Evolutionary conservation across 1,284 basidiomycete genomes (phyloP), one percentile per base, ranked within the genome.

Genomic region (Cutaneotrichosporon dermatis): DNA sequence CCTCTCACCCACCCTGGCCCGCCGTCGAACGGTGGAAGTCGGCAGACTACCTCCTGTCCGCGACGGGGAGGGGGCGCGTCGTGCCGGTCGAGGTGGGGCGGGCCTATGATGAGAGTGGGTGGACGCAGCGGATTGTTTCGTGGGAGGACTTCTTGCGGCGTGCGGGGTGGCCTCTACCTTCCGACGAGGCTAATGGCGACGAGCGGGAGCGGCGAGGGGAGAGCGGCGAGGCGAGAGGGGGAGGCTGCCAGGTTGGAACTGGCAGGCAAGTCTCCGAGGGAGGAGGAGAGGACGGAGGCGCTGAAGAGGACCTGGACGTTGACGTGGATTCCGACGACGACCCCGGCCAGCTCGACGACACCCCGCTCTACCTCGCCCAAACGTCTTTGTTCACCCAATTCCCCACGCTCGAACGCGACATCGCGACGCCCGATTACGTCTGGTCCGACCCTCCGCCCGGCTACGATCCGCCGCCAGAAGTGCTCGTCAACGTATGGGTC

Each of bases 21-120:
- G 69, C 73, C 1, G 37, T 75, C 12, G 54, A 82, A 50, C 81
- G 82, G 7, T 95, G 92, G 93, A 62, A 73, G n/a, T 85, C 83
- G 35, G 75, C 81, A 8, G 72, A 79, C 0, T 95, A 96, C 72
- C 82, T 97, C 1, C 81, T 82, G 25, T 76, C 79, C 5, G 76
- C 83, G 2, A 85, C 85, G 2, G 93, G 93, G 8, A 84, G 83
- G 37, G 92, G 88, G 4, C 83, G 95, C 12, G 77, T 91, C 7
- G 89, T 98, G 1, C 95, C 95, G 4, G 86, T 98, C 9, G 95
- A 99, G 76, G 80, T 95, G 34, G 95, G 95, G 4, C 75, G 79
- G 49, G 88, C 92, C 70, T 99, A 99, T 75, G 85, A 90, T 39
- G 81, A 82, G 11, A 83, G 84, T 16, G 84, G 85, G 50, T 99